Conservation (phyloP, 352 stramenopile genomes). For the Pythium guiyangense region DNA sequence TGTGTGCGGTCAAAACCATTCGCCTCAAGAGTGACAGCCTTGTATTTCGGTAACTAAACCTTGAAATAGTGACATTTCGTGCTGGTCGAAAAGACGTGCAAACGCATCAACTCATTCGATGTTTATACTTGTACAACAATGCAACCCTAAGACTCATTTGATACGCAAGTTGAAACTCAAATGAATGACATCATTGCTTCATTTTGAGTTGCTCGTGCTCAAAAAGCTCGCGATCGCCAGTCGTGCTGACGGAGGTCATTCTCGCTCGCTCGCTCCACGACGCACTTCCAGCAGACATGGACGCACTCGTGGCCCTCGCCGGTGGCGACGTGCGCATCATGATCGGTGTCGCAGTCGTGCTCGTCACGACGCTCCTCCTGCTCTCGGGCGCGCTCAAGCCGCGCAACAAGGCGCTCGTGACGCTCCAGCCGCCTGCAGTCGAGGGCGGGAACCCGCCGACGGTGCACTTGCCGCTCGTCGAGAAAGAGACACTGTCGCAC, state of each 20-base stretch:
- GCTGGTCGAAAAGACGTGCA: no score
- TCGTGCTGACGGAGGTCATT: no score
- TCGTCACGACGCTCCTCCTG: conserved; percentile 38
- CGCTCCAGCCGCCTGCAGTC: conserved; percentile 36
- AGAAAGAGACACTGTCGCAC: conserved; percentile 91
- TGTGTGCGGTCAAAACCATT: neutral
- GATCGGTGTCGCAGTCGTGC: conserved; percentile 40
- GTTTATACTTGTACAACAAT: no score
- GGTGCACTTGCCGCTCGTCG: conserved; percentile 77
- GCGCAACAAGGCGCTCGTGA: conserved; percentile 33
- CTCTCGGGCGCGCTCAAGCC: conserved; percentile 36
- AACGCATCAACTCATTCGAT: neutral
- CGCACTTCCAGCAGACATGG: conserved; percentile 22
- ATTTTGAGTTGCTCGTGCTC: conserved; percentile 4
- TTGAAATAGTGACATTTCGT: neutral
- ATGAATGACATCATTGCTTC: conserved; percentile 5
- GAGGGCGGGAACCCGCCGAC: conserved; percentile 30
- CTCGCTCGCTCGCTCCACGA: neutral
- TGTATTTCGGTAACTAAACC: neutral
- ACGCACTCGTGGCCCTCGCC: conserved; percentile 34
- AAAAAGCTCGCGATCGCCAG: no score
- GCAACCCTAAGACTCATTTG: no score
- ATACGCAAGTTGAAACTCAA: neutral
- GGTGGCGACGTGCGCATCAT: conserved; percentile 42
- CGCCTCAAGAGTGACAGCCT: neutral